Evolutionary conservation across 306 rosid species (phyloP), one percentile per base, ranked within the genome.

Genomic region (Prunus mume): DNA sequence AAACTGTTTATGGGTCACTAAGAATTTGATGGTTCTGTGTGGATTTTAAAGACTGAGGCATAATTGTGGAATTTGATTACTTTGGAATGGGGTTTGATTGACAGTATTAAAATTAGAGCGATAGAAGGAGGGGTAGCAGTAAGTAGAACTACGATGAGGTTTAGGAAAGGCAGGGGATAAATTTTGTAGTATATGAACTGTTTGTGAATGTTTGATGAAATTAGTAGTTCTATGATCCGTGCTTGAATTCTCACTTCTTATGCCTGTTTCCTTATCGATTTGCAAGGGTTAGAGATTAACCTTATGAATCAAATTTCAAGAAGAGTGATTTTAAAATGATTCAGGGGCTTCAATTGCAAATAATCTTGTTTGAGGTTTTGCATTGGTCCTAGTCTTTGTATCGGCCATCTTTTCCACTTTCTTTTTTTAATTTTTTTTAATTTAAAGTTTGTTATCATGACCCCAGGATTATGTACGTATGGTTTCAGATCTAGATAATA

Each of bases 81-180:
- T 67, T 67, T 55, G 68, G 45, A 25, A 69, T 46, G 46, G 5
- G 50, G 55, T 57, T 34, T 65, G 43, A 34, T 75, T 75, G 60
- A 46, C 14, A 17, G 2, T 12, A 45, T 3, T 67, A 28, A 43
- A 24, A 22, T 67, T n/a, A 43, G 38, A 22, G 20, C 38, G 1
- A 25, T 28, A 50, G 18, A 38, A 24, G 24, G 34, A 47, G 69
- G 25, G 64, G 45, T 20, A 5, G 66, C 18, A 38, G 43, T 38
- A 38, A 38, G 43, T 38, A 38, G 13, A 52, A 65, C 38, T 20
- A 17, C 28, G 14, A 25, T 56, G 12, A 20, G 51, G 46, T 52
- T 22, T 54, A 24, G 9, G 65, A 52, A 22, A 30, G 20, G 20
- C 64, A 12, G 41, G n/a, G 14, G 28, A 30, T 11, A 47, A 17